Conservation (phyloP, 805 yeast genomes). For the Kuraishia ogatae region DNA sequence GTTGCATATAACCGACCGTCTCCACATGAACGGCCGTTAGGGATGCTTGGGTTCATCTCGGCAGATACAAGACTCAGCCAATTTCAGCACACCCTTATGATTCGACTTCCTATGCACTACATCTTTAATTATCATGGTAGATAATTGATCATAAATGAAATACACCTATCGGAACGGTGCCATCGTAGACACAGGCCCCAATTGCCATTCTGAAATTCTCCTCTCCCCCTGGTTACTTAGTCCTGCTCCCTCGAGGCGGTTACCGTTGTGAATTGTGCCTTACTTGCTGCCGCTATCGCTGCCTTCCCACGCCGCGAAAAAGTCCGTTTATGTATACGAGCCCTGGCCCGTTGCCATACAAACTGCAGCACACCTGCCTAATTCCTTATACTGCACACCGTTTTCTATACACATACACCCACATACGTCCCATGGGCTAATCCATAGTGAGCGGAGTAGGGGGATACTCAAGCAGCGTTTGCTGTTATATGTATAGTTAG, state of each 20-base stretch:
- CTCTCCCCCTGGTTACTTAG: neutral
- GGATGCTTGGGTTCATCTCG: neutral
- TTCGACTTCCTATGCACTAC: too few relatives aligned
- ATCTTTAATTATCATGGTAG: too few relatives aligned
- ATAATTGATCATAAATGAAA: too few relatives aligned
- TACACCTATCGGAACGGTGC: neutral
- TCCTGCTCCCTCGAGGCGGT: neutral
- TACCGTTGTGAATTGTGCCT: neutral
- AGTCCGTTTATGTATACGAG: neutral
- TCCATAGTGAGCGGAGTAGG: neutral
- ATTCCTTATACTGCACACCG: neutral
- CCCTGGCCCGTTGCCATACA: neutral
- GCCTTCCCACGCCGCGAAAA: neutral
- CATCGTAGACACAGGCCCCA: too few relatives aligned
- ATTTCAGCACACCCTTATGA: too few relatives aligned
- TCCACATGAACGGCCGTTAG: neutral
- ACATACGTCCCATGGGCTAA: neutral
- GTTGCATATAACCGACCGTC: neutral
- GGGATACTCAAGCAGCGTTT: neutral
- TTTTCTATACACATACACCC: too few relatives aligned
- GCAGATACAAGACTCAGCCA: too few relatives aligned
- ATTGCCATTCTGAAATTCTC: neutral
- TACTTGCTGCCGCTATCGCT: neutral
- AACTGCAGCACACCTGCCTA: neutral
- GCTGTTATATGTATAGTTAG: too few relatives aligned